phyloP scores from a whole-genome alignment of 495 filamentous ascomycete genomes.

The Staphylotrichum tortipilum region DNA sequence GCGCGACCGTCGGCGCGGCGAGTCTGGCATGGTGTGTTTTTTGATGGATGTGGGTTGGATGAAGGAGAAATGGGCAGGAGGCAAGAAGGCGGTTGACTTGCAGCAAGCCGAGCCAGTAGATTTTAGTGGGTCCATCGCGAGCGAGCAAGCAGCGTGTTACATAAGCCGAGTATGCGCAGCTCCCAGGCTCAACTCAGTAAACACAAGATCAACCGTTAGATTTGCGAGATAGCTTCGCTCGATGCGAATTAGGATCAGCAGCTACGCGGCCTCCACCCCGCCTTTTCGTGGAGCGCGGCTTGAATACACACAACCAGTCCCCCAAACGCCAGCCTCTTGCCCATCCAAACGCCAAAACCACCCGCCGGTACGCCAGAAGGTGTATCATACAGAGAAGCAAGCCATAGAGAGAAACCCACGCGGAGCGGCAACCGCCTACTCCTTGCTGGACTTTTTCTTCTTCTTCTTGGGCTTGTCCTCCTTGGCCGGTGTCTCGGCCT shows the following conservation, averaged over 20 bases:
- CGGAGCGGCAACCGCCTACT: constrained; percentile 9
- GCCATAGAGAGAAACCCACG: constrained; percentile 11
- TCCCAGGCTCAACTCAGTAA: no score
- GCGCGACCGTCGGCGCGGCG: constrained; percentile 21
- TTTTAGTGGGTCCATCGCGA: no score
- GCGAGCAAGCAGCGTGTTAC: no score
- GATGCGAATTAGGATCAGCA: background rate
- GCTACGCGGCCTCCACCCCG: constrained; percentile 2
- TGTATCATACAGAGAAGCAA: constrained; percentile 30
- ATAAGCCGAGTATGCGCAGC: no score
- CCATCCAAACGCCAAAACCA: constrained; percentile 28
- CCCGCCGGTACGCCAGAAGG: constrained; percentile 21
- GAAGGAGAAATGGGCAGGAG: background rate
- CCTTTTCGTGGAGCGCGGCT: constrained; percentile 17
- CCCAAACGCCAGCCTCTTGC: constrained; percentile 22
- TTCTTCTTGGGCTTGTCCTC: constrained; percentile 36
- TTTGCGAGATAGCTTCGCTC: background rate
- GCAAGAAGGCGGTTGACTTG: no score
- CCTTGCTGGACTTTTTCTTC: constrained; percentile 42
- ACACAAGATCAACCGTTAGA: no score
- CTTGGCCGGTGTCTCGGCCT: constrained; percentile 24
- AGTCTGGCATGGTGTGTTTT: constrained; percentile 23
- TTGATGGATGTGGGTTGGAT: background rate
- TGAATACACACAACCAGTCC: constrained; percentile 17
- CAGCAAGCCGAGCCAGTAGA: no score